Evolutionary conservation across 2,329 filamentous ascomycete genomes (phyloP).

Genomic region (Seiridium cupressi): DNA sequence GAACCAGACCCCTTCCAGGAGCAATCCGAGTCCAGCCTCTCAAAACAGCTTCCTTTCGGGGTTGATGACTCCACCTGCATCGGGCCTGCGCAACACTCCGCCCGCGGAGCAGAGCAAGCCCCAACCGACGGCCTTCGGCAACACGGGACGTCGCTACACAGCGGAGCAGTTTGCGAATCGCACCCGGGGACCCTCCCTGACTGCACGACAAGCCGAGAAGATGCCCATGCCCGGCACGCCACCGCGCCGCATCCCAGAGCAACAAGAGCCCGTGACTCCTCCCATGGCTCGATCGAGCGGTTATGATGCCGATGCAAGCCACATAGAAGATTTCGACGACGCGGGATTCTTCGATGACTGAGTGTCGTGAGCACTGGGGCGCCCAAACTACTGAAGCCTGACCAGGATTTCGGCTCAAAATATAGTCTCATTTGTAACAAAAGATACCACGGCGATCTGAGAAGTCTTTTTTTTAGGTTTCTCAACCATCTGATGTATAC

Average conservation of each 20-base stretch:
- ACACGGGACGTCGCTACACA: constrained; percentile 57
- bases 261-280: constrained; percentile 50
- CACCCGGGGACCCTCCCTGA: constrained; percentile 27
- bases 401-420: not conserved
- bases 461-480: not conserved
- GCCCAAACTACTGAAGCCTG: not conserved
- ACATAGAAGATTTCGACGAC: constrained; percentile 56
- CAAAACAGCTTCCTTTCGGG: constrained; percentile 68
- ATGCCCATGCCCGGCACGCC: constrained; percentile 40
- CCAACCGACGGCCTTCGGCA: constrained; percentile 61
- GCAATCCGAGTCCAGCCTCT: constrained; percentile 44
- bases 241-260: constrained; percentile 30
- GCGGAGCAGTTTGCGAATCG: constrained; percentile 45
- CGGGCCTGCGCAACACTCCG: constrained; percentile 64
- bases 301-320: constrained; percentile 61
- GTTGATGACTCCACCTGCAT: constrained; percentile 85
- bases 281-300: constrained; percentile 58
- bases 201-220: constrained; percentile 37
- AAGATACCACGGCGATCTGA: not conserved
- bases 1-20: constrained; percentile 55
- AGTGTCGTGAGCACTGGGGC: not conserved
- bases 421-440: constrained; percentile 5
- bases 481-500: not conserved
- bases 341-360: constrained; percentile 56
- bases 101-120: constrained; percentile 35